Base-by-base conservation (phyloP, 108 stramenopile genomes). In the Fragilaria radians region DNA sequence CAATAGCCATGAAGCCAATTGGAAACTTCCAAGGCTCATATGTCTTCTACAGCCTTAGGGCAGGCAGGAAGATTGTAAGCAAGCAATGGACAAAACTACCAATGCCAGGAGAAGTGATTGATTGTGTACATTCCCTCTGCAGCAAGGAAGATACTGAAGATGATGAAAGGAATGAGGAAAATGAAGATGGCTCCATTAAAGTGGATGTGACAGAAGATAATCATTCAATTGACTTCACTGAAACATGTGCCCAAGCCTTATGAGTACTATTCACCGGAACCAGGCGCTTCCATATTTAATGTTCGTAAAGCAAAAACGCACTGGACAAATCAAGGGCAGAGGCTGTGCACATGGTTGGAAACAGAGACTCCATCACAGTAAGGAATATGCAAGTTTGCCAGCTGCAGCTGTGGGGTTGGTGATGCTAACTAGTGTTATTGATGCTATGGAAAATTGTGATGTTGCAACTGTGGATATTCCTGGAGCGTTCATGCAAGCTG, bases 11-110 rank as follows among this genome's bases (percentile, higher is more conserved):
- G n/a, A 28, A 61, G n/a, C 65, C 65, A 3, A 57, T 30, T 17
- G 55, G 54, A 23, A 66, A 62, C 25, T 28, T 2, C 0, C 65
- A 66, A 71, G 75, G 75, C 4, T 62, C 61, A 0, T 65, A 76
- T 59, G 28, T 61, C 1, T 73, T 73, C 48, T 32, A 71, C 4
- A 36, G 46, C 28, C 46, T 79, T 1, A 17, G 9, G 9, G 61
- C 69, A 1, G 65, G 65, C 5, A 26, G 24, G 19, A 52, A 23
- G 1, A 32, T 79, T 23, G 42, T 34, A 14, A 46, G 73, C 19
- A 51, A 57, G 1, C 4, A 23, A 22, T 65, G 54, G 49, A 74
- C 65, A 1, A 25, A 3, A 0, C 27, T 59, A 5, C 65, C 69
- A 1, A 67, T 74, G 25, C 52, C 65, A 1, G 51, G 67, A 1